A percentile compares a stretch with the other conserved stretches of the same genome.
Conservation (phyloP, 257 asterid species). For the Nicotiana otophora region DNA sequence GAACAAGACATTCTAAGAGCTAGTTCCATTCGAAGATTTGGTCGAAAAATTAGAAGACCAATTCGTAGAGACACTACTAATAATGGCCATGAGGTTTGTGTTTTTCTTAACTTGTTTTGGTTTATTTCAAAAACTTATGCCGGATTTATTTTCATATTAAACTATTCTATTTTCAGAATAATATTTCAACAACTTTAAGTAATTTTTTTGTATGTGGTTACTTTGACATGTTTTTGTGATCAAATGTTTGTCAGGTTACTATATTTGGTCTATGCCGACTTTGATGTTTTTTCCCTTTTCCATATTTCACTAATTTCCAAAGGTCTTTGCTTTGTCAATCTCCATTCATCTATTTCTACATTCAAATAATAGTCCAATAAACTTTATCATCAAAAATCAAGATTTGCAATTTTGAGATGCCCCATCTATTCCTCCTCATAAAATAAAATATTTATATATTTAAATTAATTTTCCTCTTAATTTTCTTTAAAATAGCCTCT, state of each 20-base stretch:
- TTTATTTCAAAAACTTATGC: neutral
- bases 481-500: neutral
- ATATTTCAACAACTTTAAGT: neutral
- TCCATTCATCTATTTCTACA: neutral
- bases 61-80: slow-evolving; percentile 59
- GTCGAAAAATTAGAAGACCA: slow-evolving; percentile 42
- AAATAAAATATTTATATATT: neutral
- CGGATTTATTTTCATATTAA: neutral
- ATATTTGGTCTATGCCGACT: slow-evolving; percentile 12
- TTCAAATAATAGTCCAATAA: neutral
- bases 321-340: neutral
- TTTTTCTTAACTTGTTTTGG: neutral
- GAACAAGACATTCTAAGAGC: slow-evolving; percentile 68
- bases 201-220: neutral
- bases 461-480: neutral
- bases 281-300: slow-evolving; percentile 2
- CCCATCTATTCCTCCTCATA: neutral
- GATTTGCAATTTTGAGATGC: neutral
- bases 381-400: neutral
- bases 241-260: slow-evolving; percentile 13
- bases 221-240: neutral
- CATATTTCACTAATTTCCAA: neutral
- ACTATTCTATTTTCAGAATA: neutral
- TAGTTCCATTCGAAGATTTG: slow-evolving; percentile 42
- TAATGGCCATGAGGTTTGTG: slow-evolving; percentile 76